A percentile compares a stretch with the other conserved stretches of the same genome.
phyloP scores from a whole-genome alignment of 257 asterid genomes.

The Solanum paucissectum region DNA sequence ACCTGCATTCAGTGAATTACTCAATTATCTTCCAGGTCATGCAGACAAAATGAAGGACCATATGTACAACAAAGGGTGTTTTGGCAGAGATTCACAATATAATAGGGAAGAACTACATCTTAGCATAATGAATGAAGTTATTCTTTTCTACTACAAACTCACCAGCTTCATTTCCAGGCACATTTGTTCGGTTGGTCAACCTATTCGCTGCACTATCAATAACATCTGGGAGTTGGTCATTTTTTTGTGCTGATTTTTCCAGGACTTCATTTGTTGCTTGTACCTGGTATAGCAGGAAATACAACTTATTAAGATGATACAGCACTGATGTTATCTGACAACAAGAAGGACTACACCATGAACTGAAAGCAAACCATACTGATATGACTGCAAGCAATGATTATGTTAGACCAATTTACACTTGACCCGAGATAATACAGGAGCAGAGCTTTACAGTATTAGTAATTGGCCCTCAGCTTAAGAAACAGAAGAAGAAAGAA shows the following conservation, averaged over 20 bases:
- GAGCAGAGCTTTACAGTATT: not conserved
- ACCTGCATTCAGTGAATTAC: not conserved
- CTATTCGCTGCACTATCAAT: conserved; percentile 9
- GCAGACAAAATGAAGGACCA: not conserved
- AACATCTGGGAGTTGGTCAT: conserved; percentile 15
- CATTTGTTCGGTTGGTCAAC: conserved; percentile 18
- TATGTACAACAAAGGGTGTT: not conserved
- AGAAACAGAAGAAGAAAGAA: not conserved
- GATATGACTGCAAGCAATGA: not conserved
- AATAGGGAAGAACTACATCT: not conserved
- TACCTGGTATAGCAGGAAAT: conserved; percentile 19
- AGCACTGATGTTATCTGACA: not conserved
- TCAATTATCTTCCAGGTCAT: not conserved
- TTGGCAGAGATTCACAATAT: not conserved
- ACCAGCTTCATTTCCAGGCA: conserved; percentile 32
- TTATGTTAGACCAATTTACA: not conserved
- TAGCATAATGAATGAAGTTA: not conserved
- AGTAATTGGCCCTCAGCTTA: not conserved
- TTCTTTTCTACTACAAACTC: not conserved
- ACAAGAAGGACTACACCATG: not conserved
- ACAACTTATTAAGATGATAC: not conserved
- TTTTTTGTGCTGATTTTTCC: conserved; percentile 24
- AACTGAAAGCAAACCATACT: not conserved
- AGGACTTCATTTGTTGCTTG: conserved; percentile 24
- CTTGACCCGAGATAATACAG: not conserved